Evolutionary conservation across 768 basidiomycete species (phyloP), one percentile per base, ranked within the genome.

Genomic region (Tulasnella sp.): DNA sequence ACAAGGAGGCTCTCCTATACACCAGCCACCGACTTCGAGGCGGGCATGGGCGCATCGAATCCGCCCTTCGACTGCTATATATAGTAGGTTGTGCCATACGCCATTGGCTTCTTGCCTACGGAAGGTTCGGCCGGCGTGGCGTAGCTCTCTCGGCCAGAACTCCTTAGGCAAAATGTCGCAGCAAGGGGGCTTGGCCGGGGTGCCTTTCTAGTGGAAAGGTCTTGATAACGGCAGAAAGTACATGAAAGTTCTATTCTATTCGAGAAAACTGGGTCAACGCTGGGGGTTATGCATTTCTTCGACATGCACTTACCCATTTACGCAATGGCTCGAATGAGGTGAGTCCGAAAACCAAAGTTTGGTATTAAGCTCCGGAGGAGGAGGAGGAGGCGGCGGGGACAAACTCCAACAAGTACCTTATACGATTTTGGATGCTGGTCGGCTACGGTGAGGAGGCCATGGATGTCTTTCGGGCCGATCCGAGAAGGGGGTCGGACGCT

Each of bases 41-140:
- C 64, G 64, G 54, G 64, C 64, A 69, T 69, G 64, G 64, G 64
- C 64, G 64, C 64, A 69, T 28, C 64, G 64, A 69, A 69, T 31
- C 64, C 64, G 34, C 54, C 54, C 7, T 18, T 69, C 28, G 7
- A 69, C 31, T 34, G 14, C 64, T 31, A 69, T 31, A 8, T 69
- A 28, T 37, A 37, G 64, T 69, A 69, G 64, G 64, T 20, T 28
- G 31, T 69, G 28, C 64, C 64, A 20, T 37, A 34, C 18, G 31
- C 6, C 34, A 5, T 69, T 37, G 64, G 64, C 8, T 37, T 31
- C 31, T 69, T 28, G 64, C 64, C 12, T 69, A 18, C 64, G 64
- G 64, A 69, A 69, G 31, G 64, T 24, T 18, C 31, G 34, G 64
- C 64, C 64, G 64, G 64, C 28, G 64, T 31, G 64, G 64, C 64